A percentile compares a stretch with the other conserved stretches of the same genome.
Conservation (phyloP, 164 flowering plant species). For the Chimonanthus salicifolius region DNA sequence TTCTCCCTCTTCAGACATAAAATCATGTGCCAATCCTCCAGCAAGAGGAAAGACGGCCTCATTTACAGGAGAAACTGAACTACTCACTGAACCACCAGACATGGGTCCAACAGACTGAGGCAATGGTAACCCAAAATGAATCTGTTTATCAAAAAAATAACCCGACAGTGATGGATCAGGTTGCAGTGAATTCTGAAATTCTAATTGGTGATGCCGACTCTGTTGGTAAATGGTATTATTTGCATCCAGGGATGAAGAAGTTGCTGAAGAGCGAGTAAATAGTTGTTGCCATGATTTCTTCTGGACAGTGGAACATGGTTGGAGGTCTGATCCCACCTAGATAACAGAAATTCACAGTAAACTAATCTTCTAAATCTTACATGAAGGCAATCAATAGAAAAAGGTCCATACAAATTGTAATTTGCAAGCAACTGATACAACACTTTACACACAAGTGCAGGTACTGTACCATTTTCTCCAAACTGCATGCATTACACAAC, state of each 20-base stretch:
- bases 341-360: slow-evolving; percentile 9
- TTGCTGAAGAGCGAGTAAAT: slow-evolving; percentile 63
- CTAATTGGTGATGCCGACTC: slow-evolving; percentile 35
- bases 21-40: slow-evolving; percentile 35
- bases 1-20: slow-evolving; percentile 61
- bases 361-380: background rate
- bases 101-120: slow-evolving; percentile 45
- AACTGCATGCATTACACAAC: too few species aligned
- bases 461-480: too few species aligned
- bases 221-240: slow-evolving; percentile 51
- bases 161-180: slow-evolving; percentile 30
- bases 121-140: slow-evolving; percentile 51
- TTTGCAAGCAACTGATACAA: too few species aligned
- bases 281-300: slow-evolving; percentile 90
- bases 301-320: slow-evolving; percentile 36
- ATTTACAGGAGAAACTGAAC: slow-evolving; percentile 37
- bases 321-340: slow-evolving; percentile 47
- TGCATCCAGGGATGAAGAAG: slow-evolving; percentile 30
- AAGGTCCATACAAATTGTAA: too few species aligned
- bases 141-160: slow-evolving; percentile 51
- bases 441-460: too few species aligned
- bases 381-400: background rate
- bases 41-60: slow-evolving; percentile 38
- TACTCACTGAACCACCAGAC: slow-evolving; percentile 30
- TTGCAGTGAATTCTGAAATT: slow-evolving; percentile 29